Percentiles rank a stretch among this genome's conserved stretches.
These are phyloP conservation scores for Pezicula radicicola DNA, from an alignment of 2,329 filamentous ascomycete genomes.

Conservation along the genomic window DNA sequence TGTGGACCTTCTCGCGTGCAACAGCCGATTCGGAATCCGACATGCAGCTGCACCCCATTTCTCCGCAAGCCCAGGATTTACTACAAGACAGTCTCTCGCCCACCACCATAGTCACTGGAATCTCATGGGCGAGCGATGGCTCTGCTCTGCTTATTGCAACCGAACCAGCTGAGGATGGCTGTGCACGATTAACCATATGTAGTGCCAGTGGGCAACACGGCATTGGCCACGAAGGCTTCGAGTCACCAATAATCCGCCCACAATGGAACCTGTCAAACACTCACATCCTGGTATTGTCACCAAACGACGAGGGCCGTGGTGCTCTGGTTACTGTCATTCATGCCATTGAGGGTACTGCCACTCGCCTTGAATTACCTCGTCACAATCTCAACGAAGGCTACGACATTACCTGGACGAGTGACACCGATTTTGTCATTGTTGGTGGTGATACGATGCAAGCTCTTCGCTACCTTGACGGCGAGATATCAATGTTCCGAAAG, in stretches of 20 bases:
- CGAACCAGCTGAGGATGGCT: slow-evolving; percentile 45
- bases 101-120: slow-evolving; percentile 52
- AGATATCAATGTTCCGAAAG: slow-evolving; percentile 43
- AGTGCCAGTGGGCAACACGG: slow-evolving; percentile 48
- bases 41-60: slow-evolving; percentile 23
- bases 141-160: slow-evolving; percentile 54
- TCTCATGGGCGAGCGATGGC: slow-evolving; percentile 60
- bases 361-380: slow-evolving; percentile 44
- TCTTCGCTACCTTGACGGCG: slow-evolving; percentile 43
- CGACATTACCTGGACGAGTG: slow-evolving; percentile 58
- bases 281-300: slow-evolving; percentile 55
- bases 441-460: slow-evolving; percentile 52
- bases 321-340: slow-evolving; percentile 53
- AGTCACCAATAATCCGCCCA: slow-evolving; percentile 60
- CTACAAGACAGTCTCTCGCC: slow-evolving; percentile 51
- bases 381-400: slow-evolving; percentile 50
- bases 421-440: slow-evolving; percentile 55
- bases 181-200: slow-evolving; percentile 53
- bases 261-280: slow-evolving; percentile 56
- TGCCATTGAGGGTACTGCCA: slow-evolving; percentile 10
- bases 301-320: slow-evolving; percentile 48
- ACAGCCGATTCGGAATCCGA: slow-evolving; percentile 38
- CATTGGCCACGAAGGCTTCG: slow-evolving; percentile 52
- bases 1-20: slow-evolving; percentile 60
- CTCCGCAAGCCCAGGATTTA: slow-evolving; percentile 37